phyloP scores from a whole-genome alignment of 495 filamentous ascomycete genomes.

The Rostrohypoxylon terebratum region DNA sequence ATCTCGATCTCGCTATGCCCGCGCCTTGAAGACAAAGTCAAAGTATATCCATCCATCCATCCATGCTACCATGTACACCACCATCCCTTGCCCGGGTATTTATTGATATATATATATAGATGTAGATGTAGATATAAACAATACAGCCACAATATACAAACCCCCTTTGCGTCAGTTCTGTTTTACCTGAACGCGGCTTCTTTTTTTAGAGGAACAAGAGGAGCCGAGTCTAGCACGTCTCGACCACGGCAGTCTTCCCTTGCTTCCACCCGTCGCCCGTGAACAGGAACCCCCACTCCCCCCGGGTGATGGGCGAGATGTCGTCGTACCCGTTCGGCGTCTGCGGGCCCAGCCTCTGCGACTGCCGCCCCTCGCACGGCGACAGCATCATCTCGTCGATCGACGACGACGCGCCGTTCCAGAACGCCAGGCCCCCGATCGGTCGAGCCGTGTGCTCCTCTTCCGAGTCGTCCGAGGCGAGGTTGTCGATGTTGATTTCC shows the following conservation, averaged over 20 bases:
- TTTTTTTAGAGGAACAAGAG: no score
- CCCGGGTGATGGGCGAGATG: conserved; percentile 65
- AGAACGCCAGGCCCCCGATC: conserved; percentile 34
- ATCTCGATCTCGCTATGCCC: neutral
- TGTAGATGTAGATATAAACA: neutral
- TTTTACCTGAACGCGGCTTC: neutral
- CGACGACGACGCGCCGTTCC: conserved; percentile 49
- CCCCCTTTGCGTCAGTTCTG: neutral
- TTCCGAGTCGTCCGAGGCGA: conserved; percentile 26
- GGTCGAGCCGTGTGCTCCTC: conserved; percentile 57
- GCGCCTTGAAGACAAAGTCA: neutral
- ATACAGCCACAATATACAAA: conserved; percentile 13
- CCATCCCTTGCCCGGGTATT: neutral
- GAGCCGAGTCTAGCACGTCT: conserved; percentile 52
- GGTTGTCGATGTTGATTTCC: conserved; percentile 30
- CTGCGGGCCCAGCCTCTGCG: conserved; percentile 52
- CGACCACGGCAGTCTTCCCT: conserved; percentile 54
- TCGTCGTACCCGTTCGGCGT: conserved; percentile 68
- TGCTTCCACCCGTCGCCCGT: conserved; percentile 56
- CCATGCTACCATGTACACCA: no score
- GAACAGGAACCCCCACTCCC: conserved; percentile 67
- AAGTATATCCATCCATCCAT: no score
- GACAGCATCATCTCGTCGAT: conserved; percentile 54
- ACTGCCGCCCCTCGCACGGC: conserved; percentile 34
- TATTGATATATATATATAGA: neutral